Base-by-base conservation (phyloP, 371 early-diverging fungal species). In the Rhizomucor miehei region DNA sequence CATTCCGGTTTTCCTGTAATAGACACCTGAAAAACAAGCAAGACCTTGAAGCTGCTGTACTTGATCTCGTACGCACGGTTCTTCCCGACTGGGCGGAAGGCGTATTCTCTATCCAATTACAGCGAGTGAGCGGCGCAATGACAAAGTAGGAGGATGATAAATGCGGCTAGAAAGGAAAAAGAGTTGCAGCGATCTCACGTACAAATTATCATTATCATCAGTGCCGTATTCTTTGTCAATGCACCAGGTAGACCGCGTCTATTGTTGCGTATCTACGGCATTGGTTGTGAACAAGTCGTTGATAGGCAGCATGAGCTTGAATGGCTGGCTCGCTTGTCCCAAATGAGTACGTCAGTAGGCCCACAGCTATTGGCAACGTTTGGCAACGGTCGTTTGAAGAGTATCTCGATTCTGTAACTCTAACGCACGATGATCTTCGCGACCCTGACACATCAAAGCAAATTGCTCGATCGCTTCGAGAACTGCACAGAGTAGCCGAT, bases 321-420 rank as follows among this genome's bases (percentile, higher is more conserved):
- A 24, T 93, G 91, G 90, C 71, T 94, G 23, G 67, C 73, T 43
- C 82, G 86, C 36, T 62, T 95, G 25, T 88, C 92, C 5, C 63
- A 68, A 2, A 57, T 73, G 48, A 51, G 48, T 24, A 65, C 80
- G 46, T 85, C 86, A 0, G 81, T 90, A 34, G 92, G 94, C 1
- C 90, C 95, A 1, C 73, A 71, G 14, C 61, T 95, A n/a, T 67
- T 92, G 13, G 91, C 86, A 0, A 80, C 84, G 6, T 95, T 94
- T 61, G 80, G 78, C 21, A 95, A 95, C 57, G 95, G 95, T 10
- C 81, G 95, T 10, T 78, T 44, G 95, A 95, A 57, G 78, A 94
- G 62, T 95, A 82, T 58, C 71, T 95, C 4, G 85, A 89, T 36
- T 88, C 90, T 16, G 74, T 70, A 0, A 92, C 93, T 0, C 63